Evolutionary conservation across 31 red algal genomes (phyloP).

Genomic region (Pterothamnion heteromorphum): DNA sequence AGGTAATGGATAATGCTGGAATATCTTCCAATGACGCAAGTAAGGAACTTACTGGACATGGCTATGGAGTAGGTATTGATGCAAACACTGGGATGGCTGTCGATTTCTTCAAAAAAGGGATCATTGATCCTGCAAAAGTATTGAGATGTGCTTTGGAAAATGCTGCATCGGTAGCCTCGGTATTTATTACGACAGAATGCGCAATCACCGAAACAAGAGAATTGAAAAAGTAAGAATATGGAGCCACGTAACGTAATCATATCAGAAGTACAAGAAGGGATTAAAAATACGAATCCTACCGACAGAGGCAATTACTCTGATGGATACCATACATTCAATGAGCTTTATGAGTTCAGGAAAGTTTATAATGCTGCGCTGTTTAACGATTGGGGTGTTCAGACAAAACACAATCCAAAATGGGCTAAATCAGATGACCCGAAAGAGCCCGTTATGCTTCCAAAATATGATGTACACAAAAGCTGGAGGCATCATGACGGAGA

Average conservation of each 20-base stretch:
- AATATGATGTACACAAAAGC: neutral
- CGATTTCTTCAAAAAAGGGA: constrained; percentile 78
- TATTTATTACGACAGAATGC: constrained; percentile 96
- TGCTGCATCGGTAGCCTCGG: constrained; percentile 82
- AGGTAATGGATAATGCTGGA: constrained; percentile 88
- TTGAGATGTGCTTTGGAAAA: constrained; percentile 85
- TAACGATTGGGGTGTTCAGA: neutral
- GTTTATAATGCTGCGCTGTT: neutral
- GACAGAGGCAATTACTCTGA: neutral
- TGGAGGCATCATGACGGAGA: neutral
- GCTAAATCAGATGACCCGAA: neutral
- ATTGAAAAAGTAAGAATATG: too few relatives aligned
- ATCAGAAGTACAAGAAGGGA: too few relatives aligned
- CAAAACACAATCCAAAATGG: neutral
- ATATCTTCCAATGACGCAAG: constrained; percentile 83
- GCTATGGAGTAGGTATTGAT: constrained; percentile 65
- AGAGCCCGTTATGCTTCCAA: neutral
- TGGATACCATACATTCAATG: neutral
- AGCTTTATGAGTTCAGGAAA: constrained; percentile 12
- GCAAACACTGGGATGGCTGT: constrained; percentile 67
- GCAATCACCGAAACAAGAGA: too few relatives aligned
- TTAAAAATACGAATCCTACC: too few relatives aligned
- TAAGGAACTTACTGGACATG: constrained; percentile 70
- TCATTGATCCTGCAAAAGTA: constrained; percentile 99
- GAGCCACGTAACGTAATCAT: too few relatives aligned